phyloP scores from a whole-genome alignment of 305 asterid species.

The Rubia balearica region DNA sequence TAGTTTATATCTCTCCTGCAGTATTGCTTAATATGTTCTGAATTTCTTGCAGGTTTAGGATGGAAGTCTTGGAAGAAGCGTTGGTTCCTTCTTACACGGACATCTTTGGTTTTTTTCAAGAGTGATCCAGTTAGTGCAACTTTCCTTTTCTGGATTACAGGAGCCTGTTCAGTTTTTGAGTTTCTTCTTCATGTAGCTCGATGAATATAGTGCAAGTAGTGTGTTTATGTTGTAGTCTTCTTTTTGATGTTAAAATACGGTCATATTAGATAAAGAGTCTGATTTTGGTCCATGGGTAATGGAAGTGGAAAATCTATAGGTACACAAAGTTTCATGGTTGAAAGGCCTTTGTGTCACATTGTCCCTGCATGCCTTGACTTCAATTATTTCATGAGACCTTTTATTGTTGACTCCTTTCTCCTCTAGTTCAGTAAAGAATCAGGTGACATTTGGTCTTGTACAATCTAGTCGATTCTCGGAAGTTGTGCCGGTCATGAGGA shows the following conservation, averaged over 20 bases:
- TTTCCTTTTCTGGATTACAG: background rate
- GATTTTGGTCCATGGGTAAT: background rate
- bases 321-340: background rate
- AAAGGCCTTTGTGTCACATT: background rate
- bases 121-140: constrained; percentile 75
- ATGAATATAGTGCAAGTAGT: background rate
- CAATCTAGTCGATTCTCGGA: background rate
- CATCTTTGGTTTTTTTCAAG: constrained; percentile 92
- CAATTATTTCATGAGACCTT: background rate
- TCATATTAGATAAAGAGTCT: background rate
- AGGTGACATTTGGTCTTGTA: background rate
- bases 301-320: background rate
- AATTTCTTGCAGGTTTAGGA: constrained; percentile 75
- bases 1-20: constrained; percentile 16
- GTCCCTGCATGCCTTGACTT: background rate
- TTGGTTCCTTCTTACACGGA: constrained; percentile 94
- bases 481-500: background rate
- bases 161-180: background rate
- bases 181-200: background rate
- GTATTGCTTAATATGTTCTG: constrained; percentile 14
- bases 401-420: background rate
- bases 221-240: background rate
- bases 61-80: constrained; percentile 98
- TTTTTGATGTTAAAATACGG: background rate
- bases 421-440: background rate